Conservation (phyloP, 768 basidiomycete species). For the Cubamyces sp. region DNA sequence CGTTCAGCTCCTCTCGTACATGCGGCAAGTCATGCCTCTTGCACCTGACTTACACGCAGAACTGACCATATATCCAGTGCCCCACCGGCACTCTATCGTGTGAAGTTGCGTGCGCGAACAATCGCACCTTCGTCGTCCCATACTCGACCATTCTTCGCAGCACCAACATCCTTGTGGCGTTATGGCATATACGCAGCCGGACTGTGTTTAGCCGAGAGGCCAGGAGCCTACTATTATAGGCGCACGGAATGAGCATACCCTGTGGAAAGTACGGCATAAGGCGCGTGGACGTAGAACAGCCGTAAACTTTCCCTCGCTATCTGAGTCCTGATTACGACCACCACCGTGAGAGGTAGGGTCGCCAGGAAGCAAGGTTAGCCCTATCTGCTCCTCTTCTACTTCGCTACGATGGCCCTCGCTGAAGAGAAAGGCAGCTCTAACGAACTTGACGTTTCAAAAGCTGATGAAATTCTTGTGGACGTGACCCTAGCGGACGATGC, state of each 20-base stretch:
- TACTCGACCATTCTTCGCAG: no score
- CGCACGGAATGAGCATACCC: no score
- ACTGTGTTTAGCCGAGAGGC: no score
- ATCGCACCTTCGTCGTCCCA: no score
- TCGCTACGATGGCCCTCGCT: no score
- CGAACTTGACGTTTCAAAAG: not conserved
- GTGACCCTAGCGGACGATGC: slow-evolving; percentile 49
- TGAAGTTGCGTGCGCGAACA: no score
- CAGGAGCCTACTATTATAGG: no score
- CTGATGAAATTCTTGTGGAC: not conserved
- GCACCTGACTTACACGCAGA: not conserved
- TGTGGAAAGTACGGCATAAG: no score
- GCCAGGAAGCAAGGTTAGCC: not conserved
- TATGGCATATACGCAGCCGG: no score
- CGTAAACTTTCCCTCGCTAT: slow-evolving; percentile 6
- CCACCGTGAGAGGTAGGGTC: not conserved
- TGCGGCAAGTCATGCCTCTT: slow-evolving; percentile 4
- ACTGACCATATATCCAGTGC: not conserved
- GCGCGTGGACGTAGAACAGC: not conserved
- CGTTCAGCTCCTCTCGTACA: not conserved
- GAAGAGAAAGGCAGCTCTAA: no score
- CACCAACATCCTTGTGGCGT: no score
- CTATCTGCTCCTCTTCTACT: no score
- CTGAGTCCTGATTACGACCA: not conserved
- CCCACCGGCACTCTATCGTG: not conserved